These are phyloP conservation scores for Carpinus viminea DNA, from an alignment of 306 rosid genomes.

Conservation along the genomic window DNA sequence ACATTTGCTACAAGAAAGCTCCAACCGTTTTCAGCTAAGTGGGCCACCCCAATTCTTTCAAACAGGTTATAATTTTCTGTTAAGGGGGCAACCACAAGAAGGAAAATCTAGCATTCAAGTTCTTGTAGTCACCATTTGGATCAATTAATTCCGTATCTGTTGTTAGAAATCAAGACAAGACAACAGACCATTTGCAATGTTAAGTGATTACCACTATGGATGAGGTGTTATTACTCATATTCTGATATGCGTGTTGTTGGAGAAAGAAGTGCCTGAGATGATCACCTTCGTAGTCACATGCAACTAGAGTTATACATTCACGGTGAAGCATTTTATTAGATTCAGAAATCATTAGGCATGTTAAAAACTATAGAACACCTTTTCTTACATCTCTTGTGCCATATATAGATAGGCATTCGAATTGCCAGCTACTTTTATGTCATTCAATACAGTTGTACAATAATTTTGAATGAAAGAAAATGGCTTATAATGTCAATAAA, in stretches of 20 bases:
- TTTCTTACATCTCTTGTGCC: background rate
- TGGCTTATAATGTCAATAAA: background rate
- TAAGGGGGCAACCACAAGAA: too few relatives aligned
- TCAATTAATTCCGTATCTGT: background rate
- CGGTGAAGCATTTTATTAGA: background rate
- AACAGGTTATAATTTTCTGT: too few relatives aligned
- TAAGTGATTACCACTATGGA: background rate
- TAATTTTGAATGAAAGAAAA: background rate
- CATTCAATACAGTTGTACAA: background rate
- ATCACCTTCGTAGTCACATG: background rate
- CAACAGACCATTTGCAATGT: background rate
- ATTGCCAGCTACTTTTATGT: background rate
- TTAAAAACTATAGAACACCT: background rate
- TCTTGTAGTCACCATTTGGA: background rate
- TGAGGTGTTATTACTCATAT: background rate
- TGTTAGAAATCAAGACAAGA: background rate
- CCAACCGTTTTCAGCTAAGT: too few relatives aligned
- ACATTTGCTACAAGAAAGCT: too few relatives aligned
- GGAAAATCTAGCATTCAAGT: too few relatives aligned
- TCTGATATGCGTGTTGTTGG: background rate
- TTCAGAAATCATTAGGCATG: background rate
- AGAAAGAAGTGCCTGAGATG: background rate
- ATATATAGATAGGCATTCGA: background rate
- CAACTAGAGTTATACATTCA: background rate
- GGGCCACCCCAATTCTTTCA: too few relatives aligned